These are phyloP conservation scores for Enterospora canceri DNA, from an alignment of 371 early-diverging fungal species.

Conservation along the genomic window DNA sequence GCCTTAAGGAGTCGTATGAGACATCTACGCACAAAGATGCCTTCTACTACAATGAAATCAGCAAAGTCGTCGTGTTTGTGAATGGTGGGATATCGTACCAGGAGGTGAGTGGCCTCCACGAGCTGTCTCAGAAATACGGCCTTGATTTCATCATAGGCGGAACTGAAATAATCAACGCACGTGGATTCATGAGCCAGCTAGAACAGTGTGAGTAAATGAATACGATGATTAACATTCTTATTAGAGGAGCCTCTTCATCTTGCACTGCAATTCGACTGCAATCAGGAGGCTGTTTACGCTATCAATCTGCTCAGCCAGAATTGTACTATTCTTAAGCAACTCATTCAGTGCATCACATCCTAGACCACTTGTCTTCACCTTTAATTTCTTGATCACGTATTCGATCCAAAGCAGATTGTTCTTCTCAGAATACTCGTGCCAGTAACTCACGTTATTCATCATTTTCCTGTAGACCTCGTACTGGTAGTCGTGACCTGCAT, in stretches of 20 bases:
- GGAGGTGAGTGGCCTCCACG: conserved; percentile 48
- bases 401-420: conserved; percentile 57
- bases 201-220: background rate
- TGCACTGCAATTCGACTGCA: too few species aligned
- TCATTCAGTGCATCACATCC: background rate
- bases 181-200: conserved; percentile 69
- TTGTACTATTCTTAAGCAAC: background rate
- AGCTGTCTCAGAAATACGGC: conserved; percentile 33
- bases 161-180: conserved; percentile 75
- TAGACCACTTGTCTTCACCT: background rate
- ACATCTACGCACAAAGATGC: conserved; percentile 3
- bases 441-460: conserved; percentile 58
- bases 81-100: conserved; percentile 55
- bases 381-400: conserved; percentile 36
- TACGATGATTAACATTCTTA: background rate
- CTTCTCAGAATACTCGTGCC: conserved; percentile 58
- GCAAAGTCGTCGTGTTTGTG: conserved; percentile 45
- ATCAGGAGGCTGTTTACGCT: background rate
- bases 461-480: conserved; percentile 67
- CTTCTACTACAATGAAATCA: conserved; percentile 28
- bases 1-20: conserved; percentile 4
- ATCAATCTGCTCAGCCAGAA: background rate
- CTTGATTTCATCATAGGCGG: conserved; percentile 73
- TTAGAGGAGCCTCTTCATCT: too few species aligned
- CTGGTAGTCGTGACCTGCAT: conserved; percentile 60